Percentiles rank a stretch among this genome's conserved stretches.
These are phyloP conservation scores for Osmanthus fragrans DNA, from an alignment of 257 asterid species.

Conservation along the genomic window DNA sequence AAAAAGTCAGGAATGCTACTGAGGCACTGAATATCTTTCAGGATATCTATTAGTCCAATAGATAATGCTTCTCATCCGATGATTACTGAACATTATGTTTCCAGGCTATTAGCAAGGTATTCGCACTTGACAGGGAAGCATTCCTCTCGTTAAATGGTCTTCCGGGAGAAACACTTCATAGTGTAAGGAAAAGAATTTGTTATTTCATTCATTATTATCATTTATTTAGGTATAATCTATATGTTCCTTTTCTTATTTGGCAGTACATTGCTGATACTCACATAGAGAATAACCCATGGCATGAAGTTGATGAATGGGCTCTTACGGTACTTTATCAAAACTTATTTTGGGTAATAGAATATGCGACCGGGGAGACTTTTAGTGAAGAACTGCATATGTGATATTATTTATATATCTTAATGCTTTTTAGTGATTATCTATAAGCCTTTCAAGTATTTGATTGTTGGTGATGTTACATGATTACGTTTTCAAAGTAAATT, in stretches of 20 bases:
- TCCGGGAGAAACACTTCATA: constrained; percentile 84
- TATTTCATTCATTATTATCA: background rate
- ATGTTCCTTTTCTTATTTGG: no score
- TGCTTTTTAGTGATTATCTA: no score
- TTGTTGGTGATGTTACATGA: no score
- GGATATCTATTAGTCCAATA: constrained; percentile 7
- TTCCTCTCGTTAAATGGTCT: constrained; percentile 86
- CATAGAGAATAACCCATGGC: no score
- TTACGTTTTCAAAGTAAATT: background rate
- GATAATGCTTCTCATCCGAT: constrained; percentile 10
- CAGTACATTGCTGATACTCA: no score
- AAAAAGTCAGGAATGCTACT: constrained; percentile 92
- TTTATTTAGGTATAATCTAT: background rate
- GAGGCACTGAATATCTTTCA: constrained; percentile 57
- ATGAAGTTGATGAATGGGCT: no score
- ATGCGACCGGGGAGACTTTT: no score
- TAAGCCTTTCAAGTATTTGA: no score
- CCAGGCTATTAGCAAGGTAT: constrained; percentile 82
- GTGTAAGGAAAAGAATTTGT: constrained; percentile 49
- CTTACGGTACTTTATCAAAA: no score
- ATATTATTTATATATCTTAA: no score
- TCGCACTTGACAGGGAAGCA: constrained; percentile 89
- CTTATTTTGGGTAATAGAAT: no score
- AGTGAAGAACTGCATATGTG: no score
- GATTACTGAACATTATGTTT: constrained; percentile 21